phyloP scores from a whole-genome alignment of 2,329 filamentous ascomycete genomes.

The Hawksworthiomyces lignivorus region DNA sequence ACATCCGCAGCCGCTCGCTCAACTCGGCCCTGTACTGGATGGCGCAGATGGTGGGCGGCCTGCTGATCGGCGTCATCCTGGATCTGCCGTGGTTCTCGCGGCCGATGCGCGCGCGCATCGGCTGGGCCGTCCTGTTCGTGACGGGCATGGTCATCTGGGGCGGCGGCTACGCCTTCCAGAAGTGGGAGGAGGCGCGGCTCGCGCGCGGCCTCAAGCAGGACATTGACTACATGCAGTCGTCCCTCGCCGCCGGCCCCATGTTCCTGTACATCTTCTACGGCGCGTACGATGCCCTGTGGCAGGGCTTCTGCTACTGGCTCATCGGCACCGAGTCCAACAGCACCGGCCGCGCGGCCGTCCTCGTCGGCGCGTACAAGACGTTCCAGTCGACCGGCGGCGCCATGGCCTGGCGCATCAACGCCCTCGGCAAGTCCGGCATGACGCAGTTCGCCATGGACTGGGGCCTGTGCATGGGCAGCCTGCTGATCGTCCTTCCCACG shows the following conservation, averaged over 20 bases:
- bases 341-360: slow-evolving; percentile 30
- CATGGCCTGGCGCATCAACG: slow-evolving; percentile 38
- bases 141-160: slow-evolving; percentile 47
- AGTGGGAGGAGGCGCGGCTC: slow-evolving; percentile 35
- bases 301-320: slow-evolving; percentile 58
- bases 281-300: slow-evolving; percentile 60
- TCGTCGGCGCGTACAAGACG: slow-evolving; percentile 40
- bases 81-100: slow-evolving; percentile 36
- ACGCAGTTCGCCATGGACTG: slow-evolving; percentile 38
- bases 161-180: slow-evolving; percentile 58
- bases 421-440: slow-evolving; percentile 26
- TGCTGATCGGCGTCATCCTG: slow-evolving; percentile 37
- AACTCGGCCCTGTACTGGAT: slow-evolving; percentile 49
- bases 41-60: slow-evolving; percentile 44
- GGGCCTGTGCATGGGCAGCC: slow-evolving; percentile 35
- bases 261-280: slow-evolving; percentile 67
- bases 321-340: slow-evolving; percentile 38
- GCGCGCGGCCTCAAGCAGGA: slow-evolving; percentile 32
- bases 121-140: slow-evolving; percentile 37
- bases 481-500: slow-evolving; percentile 34
- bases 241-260: slow-evolving; percentile 32
- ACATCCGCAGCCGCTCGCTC: slow-evolving; percentile 44
- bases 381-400: slow-evolving; percentile 35
- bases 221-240: slow-evolving; percentile 19
- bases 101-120: slow-evolving; percentile 34